Evolutionary conservation across 768 basidiomycete genomes (phyloP), one percentile per base, ranked within the genome.

Genomic region (Boletus sp.): DNA sequence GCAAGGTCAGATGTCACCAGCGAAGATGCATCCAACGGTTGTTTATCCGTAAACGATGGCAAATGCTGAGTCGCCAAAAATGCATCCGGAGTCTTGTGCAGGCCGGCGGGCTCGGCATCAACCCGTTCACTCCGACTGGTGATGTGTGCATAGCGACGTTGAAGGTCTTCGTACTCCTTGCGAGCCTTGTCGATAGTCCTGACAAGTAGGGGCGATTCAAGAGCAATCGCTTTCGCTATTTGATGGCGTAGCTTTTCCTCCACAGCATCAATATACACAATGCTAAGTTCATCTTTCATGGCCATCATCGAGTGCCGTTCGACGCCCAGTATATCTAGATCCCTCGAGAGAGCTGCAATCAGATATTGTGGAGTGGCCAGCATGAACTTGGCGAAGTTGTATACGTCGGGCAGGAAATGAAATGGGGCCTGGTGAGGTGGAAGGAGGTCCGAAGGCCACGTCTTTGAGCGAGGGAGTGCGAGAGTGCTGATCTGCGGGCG

Each of bases 401-500:
- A 84, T 38, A 97, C 89, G 64, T 98, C 93, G 1, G 95, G 97
- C 21, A 96, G 78, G 75, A 99, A 98, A 67, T 97, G 83, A 76
- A 95, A 98, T 7, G 97, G 96, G 0, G 93, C 91, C 64, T 94
- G 88, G 60, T 95, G 92, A 19, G 93, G 90, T 14, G 91, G 88
- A 30, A 97, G 74, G 2, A 95, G 80, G 55, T 96, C 93, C 2
- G 93, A 96, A 2, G 93, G 96, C 95, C 95, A 99, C 3, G 93
- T 92, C 15, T 75, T 64, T 2, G 96, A 95, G 23, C 93, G 86
- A 37, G 97, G 97, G 7, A 99, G 78, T 3, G 97, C 95, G 33
- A 98, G 80, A 0, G 96, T 98, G 4, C 94, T 94, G 63, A 96
- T 93, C 65, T 91, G 91, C 2, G 95, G 96, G 7, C 96, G 84